Conservation (phyloP, 306 rosid genomes). For the Coriaria nepalensis region DNA sequence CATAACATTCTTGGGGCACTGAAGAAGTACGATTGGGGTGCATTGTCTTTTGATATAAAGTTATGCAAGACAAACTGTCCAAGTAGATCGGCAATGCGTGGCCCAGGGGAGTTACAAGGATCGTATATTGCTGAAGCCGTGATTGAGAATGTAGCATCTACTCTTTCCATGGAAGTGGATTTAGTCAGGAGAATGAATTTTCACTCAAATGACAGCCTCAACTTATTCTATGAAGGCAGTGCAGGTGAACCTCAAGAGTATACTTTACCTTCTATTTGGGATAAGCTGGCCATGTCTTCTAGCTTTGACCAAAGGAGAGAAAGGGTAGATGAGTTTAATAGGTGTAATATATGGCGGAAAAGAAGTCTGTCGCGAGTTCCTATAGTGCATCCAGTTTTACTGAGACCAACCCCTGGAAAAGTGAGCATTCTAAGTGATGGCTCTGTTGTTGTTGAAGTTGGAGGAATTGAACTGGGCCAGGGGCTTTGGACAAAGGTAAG, state of each 20-base stretch:
- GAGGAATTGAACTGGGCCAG: conserved; percentile 91
- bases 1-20: conserved; percentile 28
- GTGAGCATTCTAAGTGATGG: conserved; percentile 66
- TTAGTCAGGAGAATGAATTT: conserved; percentile 56
- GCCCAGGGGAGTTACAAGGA: conserved; percentile 81
- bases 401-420: conserved; percentile 70
- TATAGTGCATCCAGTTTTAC: conserved; percentile 19
- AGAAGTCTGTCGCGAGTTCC: conserved; percentile 81
- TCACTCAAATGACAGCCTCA: conserved; percentile 58
- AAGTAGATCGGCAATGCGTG: conserved; percentile 86
- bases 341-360: conserved; percentile 53
- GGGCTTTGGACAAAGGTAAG: conserved; percentile 98
- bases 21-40: conserved; percentile 90
- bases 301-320: conserved; percentile 36
- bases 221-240: conserved; percentile 29
- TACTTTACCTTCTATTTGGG: conserved; percentile 76
- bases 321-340: conserved; percentile 49
- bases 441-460: conserved; percentile 75
- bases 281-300: conserved; percentile 45
- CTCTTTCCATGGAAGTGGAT: conserved; percentile 61
- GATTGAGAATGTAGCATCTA: conserved; percentile 69
- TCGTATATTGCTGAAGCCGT: conserved; percentile 83
- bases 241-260: conserved; percentile 62
- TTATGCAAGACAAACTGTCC: conserved; percentile 74
- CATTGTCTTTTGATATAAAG: conserved; percentile 65